Evolutionary conservation across 1,284 basidiomycete genomes (phyloP).

Genomic region (Fistulinella staudtii): DNA sequence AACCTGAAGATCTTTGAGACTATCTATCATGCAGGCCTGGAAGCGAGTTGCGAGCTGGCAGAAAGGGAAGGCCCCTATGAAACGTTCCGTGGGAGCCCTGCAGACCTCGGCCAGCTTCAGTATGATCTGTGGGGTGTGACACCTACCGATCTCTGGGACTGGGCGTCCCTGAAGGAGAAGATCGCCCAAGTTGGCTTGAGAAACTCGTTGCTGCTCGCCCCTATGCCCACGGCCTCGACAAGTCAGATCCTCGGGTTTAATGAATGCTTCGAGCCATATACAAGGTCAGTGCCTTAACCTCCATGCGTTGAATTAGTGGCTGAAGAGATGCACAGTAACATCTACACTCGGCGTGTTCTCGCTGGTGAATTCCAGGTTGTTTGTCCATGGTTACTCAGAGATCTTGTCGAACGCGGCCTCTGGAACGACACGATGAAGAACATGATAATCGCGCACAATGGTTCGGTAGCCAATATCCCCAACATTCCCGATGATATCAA

Average conservation of each 20-base stretch:
- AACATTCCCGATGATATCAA: slow-evolving; percentile 87
- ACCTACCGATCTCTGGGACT: slow-evolving; percentile 95
- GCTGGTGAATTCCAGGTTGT: slow-evolving; percentile 99
- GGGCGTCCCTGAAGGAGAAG: slow-evolving; percentile 84
- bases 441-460: slow-evolving; percentile 96
- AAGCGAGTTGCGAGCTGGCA: slow-evolving; percentile 91
- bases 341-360: slow-evolving; percentile 98
- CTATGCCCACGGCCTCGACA: slow-evolving; percentile 99
- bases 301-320: not conserved
- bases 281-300: slow-evolving; percentile 51
- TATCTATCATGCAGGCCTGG: slow-evolving; percentile 95
- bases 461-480: slow-evolving; percentile 90
- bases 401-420: slow-evolving; percentile 91
- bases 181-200: slow-evolving; percentile 85
- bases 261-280: slow-evolving; percentile 98
- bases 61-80: slow-evolving; percentile 82
- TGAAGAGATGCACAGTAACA: slow-evolving; percentile 62
- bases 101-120: slow-evolving; percentile 86
- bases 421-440: slow-evolving; percentile 99
- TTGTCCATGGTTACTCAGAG: slow-evolving; percentile 96
- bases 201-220: slow-evolving; percentile 93
- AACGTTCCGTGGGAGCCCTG: slow-evolving; percentile 90
- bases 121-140: slow-evolving; percentile 95
- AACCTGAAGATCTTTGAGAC: slow-evolving; percentile 99
- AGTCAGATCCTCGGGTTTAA: slow-evolving; percentile 99